phyloP scores from a whole-genome alignment of 2,329 filamentous ascomycete species.

The Fusarium haematococcum region DNA sequence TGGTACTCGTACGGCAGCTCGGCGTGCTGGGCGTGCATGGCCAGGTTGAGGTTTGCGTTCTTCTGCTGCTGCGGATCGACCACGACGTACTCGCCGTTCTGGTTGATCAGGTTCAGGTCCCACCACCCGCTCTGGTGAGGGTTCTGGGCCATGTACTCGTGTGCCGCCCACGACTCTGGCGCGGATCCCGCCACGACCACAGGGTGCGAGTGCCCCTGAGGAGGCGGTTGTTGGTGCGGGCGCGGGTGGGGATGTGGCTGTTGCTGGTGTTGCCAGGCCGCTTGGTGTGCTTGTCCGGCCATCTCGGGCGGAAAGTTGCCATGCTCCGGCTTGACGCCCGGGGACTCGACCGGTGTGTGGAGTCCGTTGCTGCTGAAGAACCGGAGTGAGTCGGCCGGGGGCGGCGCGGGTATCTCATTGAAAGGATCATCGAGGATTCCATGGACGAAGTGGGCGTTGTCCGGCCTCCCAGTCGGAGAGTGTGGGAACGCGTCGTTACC shows the following conservation, averaged over 20 bases:
- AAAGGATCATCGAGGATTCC: constrained; percentile 56
- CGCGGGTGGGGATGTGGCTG: constrained; percentile 30
- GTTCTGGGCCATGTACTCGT: constrained; percentile 44
- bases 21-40: constrained; percentile 55
- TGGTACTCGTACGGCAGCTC: constrained; percentile 57
- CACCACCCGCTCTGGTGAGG: constrained; percentile 46
- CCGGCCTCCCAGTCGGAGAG: constrained; percentile 44
- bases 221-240: constrained; percentile 25
- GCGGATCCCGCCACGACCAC: constrained; percentile 25
- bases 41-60: constrained; percentile 53
- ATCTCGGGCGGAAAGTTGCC: constrained; percentile 43
- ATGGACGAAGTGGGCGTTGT: constrained; percentile 48
- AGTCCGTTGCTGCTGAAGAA: constrained; percentile 49
- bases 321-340: constrained; percentile 49
- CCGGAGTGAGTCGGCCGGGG: constrained; percentile 39
- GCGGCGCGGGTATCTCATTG: constrained; percentile 46
- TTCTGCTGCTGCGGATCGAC: constrained; percentile 48
- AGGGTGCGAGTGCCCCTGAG: constrained; percentile 3
- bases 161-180: constrained; percentile 42
- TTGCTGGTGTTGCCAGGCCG: constrained; percentile 34
- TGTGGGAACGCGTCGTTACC: constrained; percentile 42
- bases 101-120: constrained; percentile 47
- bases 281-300: constrained; percentile 31
- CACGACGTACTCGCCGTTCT: constrained; percentile 43
- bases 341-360: constrained; percentile 55